Percentiles rank a stretch among this genome's conserved stretches.
Conservation (phyloP, 257 asterid species). For the Rehmannia glutinosa region DNA sequence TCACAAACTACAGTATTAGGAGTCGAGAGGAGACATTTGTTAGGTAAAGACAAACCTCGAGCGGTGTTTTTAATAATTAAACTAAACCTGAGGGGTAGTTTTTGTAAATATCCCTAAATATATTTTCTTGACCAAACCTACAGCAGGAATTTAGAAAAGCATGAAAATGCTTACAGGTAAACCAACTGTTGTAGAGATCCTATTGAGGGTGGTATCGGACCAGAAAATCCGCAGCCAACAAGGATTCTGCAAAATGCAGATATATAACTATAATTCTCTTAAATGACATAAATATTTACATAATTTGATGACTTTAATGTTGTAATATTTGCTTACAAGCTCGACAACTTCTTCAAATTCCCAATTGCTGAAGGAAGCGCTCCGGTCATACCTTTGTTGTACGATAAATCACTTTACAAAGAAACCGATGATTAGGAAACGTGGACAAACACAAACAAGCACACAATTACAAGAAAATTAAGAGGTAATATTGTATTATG, state of each 20-base stretch:
- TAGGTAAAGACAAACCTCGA: no score
- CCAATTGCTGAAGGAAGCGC: constrained; percentile 65
- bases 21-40: no score
- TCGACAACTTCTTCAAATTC: constrained; percentile 47
- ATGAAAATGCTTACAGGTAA: constrained; percentile 54
- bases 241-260: constrained; percentile 53
- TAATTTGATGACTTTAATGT: neutral
- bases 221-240: constrained; percentile 76
- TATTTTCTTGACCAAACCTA: no score
- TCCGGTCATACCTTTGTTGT: constrained; percentile 62
- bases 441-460: no score
- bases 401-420: constrained; percentile 76
- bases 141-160: neutral
- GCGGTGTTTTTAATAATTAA: neutral
- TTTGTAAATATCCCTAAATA: no score
- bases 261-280: neutral
- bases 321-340: constrained; percentile 56
- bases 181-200: constrained; percentile 60
- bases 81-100: neutral
- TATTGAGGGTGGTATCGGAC: constrained; percentile 61
- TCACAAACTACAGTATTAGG: no score
- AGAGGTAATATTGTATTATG: no score
- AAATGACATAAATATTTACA: neutral
- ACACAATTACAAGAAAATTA: neutral
- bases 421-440: no score